These are phyloP conservation scores for Paecilomyces formosus DNA, from an alignment of 2,329 filamentous ascomycete genomes.

Conservation along the genomic window DNA sequence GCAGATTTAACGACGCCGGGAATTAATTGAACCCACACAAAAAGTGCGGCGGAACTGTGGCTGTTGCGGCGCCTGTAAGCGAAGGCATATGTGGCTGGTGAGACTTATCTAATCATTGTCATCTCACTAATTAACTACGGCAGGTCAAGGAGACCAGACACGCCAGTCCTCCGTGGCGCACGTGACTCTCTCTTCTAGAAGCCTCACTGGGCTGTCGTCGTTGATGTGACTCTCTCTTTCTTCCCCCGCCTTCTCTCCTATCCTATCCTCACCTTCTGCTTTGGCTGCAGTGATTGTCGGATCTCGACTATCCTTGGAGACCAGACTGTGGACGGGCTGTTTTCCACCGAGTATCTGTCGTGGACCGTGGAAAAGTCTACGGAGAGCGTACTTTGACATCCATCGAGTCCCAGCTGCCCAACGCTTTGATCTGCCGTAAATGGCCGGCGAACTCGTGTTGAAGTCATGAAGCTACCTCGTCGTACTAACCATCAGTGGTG, in stretches of 20 bases:
- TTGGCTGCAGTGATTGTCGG: not conserved
- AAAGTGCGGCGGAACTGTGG: slow-evolving; percentile 32
- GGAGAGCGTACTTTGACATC: not conserved
- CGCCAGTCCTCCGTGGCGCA: not conserved
- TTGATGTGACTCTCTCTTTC: slow-evolving; percentile 5
- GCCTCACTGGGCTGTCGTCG: slow-evolving; percentile 12
- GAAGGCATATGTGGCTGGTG: slow-evolving; percentile 23
- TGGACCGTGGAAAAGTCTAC: not conserved
- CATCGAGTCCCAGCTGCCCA: not conserved
- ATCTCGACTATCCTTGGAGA: not conserved
- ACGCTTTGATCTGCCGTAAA: slow-evolving; percentile 3
- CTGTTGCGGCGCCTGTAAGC: slow-evolving; percentile 26
- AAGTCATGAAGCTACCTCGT: slow-evolving; percentile 33
- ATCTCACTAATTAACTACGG: too few species aligned
- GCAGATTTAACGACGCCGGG: slow-evolving; percentile 17
- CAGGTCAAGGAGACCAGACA: not conserved
- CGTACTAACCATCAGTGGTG: slow-evolving; percentile 32
- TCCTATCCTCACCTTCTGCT: not conserved
- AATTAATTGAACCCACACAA: slow-evolving; percentile 21
- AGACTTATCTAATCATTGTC: slow-evolving; percentile 12
- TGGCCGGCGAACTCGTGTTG: slow-evolving; percentile 17
- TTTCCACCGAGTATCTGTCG: not conserved
- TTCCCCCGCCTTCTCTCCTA: slow-evolving; percentile 5
- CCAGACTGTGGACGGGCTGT: not conserved
- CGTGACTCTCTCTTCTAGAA: slow-evolving; percentile 14